A percentile compares a stretch with the other conserved stretches of the same genome.
These are phyloP conservation scores for Picea abies DNA, from an alignment of 83 land plant species.

Conservation along the genomic window DNA sequence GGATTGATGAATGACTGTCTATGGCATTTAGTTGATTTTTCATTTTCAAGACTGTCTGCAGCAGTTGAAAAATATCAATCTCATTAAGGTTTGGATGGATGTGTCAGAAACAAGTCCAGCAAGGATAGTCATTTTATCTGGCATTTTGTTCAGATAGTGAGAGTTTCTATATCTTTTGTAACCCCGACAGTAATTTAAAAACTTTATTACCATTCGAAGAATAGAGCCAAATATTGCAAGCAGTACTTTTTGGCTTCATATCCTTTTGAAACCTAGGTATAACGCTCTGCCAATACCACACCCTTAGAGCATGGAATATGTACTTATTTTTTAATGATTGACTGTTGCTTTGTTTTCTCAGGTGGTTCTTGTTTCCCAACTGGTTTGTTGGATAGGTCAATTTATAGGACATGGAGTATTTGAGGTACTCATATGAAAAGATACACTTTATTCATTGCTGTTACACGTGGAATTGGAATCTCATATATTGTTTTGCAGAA, in stretches of 20 bases:
- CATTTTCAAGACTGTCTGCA: no score
- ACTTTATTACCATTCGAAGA: background rate
- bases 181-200: background rate
- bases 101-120: background rate
- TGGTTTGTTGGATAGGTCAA: slow-evolving; percentile 88
- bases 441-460: background rate
- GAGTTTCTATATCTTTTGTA: background rate
- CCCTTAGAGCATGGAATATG: background rate
- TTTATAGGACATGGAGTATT: slow-evolving; percentile 94
- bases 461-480: background rate
- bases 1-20: background rate
- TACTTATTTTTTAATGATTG: background rate
- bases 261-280: background rate
- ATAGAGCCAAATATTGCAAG: background rate
- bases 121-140: background rate
- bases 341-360: slow-evolving; percentile 26
- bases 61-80: background rate
- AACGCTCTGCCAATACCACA: background rate
- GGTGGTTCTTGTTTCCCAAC: slow-evolving; percentile 72
- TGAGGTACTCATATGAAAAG: slow-evolving; percentile 51
- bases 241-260: background rate
- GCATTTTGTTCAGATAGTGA: background rate
- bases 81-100: background rate
- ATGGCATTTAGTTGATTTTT: background rate
- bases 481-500: slow-evolving; percentile 46